phyloP scores from a whole-genome alignment of 2,329 filamentous ascomycete species.

The Fusarium veterinarium region DNA sequence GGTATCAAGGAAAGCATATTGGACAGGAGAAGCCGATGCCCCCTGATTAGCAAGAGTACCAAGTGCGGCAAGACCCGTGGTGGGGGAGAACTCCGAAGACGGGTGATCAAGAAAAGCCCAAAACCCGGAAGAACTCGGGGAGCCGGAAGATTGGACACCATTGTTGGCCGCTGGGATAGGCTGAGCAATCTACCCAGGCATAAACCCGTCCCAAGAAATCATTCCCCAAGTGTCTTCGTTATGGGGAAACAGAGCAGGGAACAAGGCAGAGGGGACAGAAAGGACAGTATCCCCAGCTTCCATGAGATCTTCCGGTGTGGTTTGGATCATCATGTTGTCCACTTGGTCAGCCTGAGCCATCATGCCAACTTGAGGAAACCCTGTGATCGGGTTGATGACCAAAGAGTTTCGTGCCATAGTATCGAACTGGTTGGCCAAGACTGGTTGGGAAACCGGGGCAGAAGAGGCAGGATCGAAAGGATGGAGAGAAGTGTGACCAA shows the following conservation, averaged over 20 bases:
- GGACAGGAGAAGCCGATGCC: no score
- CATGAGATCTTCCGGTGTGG: background rate
- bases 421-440: background rate
- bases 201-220: accelerated
- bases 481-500: background rate
- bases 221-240: accelerated
- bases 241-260: accelerated
- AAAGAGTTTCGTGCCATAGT: background rate
- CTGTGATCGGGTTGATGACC: accelerated
- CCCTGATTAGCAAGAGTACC: background rate
- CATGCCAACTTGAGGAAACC: background rate
- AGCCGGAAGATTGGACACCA: background rate
- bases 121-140: background rate
- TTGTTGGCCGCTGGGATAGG: background rate
- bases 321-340: no score
- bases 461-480: background rate
- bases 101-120: background rate
- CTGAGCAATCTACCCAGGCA: background rate
- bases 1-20: accelerated
- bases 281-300: background rate
- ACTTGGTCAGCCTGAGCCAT: background rate
- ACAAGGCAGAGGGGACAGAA: accelerated
- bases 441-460: background rate
- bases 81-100: background rate
- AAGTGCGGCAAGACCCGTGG: no score